A percentile compares a stretch with the other conserved stretches of the same genome.
These are phyloP conservation scores for Fusarium subtropicale DNA, from an alignment of 2,329 filamentous ascomycete species.

Conservation along the genomic window DNA sequence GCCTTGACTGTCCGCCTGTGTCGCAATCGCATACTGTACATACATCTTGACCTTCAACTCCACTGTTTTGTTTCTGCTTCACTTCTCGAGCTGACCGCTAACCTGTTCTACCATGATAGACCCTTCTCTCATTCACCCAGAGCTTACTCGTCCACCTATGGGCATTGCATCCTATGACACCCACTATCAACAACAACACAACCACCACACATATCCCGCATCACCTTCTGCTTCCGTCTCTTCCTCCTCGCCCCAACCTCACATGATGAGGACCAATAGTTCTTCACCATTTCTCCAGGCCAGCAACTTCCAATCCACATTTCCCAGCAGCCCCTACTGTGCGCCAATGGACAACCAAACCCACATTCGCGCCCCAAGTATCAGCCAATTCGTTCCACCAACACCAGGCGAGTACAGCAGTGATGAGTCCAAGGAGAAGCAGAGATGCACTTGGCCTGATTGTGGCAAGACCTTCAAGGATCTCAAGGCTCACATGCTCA, in stretches of 20 bases:
- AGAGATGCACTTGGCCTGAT: conserved; percentile 82
- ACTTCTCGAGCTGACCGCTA: conserved; percentile 48
- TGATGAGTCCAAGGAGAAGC: conserved; percentile 74
- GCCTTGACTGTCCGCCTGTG: conserved; percentile 13
- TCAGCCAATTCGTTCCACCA: conserved; percentile 75
- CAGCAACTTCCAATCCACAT: conserved; percentile 63
- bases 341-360: conserved; percentile 58
- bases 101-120: conserved; percentile 57
- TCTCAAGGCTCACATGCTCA: conserved; percentile 93
- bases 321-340: conserved; percentile 66
- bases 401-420: conserved; percentile 69
- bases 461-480: conserved; percentile 92
- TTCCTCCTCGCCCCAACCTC: conserved; percentile 61
- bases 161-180: conserved; percentile 60
- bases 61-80: conserved; percentile 9
- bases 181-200: conserved; percentile 57
- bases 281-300: conserved; percentile 75
- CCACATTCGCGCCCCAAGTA: conserved; percentile 71
- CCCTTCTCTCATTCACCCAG: conserved; percentile 67
- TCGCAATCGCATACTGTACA: conserved; percentile 15
- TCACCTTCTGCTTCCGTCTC: conserved; percentile 75
- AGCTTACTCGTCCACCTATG: conserved; percentile 63
- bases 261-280: conserved; percentile 64
- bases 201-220: conserved; percentile 62
- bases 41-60: conserved; percentile 25